phyloP scores from a whole-genome alignment of 805 yeast genomes.

The Brettanomyces bruxellensis region DNA sequence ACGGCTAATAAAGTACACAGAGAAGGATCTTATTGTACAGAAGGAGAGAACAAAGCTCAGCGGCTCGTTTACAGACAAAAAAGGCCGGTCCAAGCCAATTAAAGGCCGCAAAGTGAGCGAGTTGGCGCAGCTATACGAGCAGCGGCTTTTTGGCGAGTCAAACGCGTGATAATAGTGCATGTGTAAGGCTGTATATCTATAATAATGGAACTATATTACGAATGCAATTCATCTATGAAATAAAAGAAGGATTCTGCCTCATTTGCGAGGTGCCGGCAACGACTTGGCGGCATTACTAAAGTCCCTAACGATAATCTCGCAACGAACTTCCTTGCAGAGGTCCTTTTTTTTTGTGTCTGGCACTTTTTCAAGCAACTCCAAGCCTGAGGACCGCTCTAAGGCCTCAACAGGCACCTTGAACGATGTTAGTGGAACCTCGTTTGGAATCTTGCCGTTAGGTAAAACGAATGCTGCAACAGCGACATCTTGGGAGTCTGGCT shows the following conservation, averaged over 20 bases:
- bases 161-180: neutral
- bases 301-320: conserved; percentile 76
- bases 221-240: neutral
- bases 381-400: conserved; percentile 77
- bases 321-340: conserved; percentile 72
- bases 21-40: conserved; percentile 21
- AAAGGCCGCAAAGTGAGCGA: conserved; percentile 47
- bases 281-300: conserved; percentile 40
- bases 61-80: conserved; percentile 1
- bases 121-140: conserved; percentile 41
- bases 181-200: neutral
- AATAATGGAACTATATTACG: neutral
- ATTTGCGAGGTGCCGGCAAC: conserved; percentile 18
- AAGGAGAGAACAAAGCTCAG: conserved; percentile 10
- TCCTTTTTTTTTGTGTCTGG: conserved; percentile 48
- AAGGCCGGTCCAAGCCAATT: conserved; percentile 20
- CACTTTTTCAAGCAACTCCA: conserved; percentile 65
- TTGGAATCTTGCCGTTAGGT: conserved; percentile 78
- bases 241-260: neutral
- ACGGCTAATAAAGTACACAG: conserved; percentile 23
- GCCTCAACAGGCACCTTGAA: conserved; percentile 90
- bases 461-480: conserved; percentile 89
- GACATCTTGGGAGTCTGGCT: conserved; percentile 32
- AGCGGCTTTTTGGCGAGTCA: conserved; percentile 22
- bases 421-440: conserved; percentile 55